Conservation (phyloP, 371 early-diverging fungal species). For the Mucor velutinosus region DNA sequence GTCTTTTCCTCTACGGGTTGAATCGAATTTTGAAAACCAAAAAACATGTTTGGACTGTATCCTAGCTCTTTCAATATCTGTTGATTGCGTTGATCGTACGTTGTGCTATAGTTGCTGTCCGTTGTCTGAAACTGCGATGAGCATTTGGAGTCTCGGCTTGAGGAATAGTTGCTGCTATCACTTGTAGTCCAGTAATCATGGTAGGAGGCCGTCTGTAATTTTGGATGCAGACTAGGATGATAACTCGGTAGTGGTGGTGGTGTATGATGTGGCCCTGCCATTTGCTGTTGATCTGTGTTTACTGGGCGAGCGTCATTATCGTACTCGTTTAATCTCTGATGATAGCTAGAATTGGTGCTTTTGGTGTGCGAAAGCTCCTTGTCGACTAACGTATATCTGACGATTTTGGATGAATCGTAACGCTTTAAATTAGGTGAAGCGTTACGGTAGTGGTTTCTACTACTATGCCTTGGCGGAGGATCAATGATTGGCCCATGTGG, state of each 20-base stretch:
- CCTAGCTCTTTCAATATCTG: neutral
- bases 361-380: neutral
- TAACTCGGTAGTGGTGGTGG: neutral
- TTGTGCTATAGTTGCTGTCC: neutral
- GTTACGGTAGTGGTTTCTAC: neutral
- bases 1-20: neutral
- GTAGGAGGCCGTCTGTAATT: neutral
- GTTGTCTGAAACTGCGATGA: neutral
- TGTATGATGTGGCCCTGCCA: neutral
- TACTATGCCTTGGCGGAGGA: neutral
- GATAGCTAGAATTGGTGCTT: neutral
- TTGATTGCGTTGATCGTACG: neutral
- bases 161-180: neutral
- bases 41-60: neutral
- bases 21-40: neutral
- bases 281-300: neutral
- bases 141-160: neutral
- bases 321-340: neutral
- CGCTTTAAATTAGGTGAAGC: neutral
- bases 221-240: neutral
- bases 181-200: neutral
- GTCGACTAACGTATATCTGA: neutral
- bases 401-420: neutral
- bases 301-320: neutral
- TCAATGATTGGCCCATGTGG: neutral